These are phyloP conservation scores for Ophiognomonia clavigignenti-juglandacearum DNA, from an alignment of 2,329 filamentous ascomycete genomes.

Conservation along the genomic window DNA sequence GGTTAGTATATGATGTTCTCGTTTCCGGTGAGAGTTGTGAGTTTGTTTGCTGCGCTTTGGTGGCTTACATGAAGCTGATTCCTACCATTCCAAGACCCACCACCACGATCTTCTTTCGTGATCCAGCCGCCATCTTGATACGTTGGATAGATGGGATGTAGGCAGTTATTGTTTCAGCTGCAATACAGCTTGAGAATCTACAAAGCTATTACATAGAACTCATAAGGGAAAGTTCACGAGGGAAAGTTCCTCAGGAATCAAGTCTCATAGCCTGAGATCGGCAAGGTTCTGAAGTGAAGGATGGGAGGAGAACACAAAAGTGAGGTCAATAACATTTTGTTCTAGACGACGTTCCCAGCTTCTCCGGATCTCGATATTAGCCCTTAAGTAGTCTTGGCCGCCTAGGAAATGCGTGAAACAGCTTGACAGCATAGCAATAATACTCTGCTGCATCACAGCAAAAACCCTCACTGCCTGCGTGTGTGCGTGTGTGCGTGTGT, in stretches of 20 bases:
- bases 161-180: too few relatives aligned
- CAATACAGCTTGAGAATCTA: too few relatives aligned
- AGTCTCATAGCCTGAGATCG: neutral
- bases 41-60: neutral
- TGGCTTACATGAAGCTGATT: slow-evolving; percentile 75
- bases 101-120: slow-evolving; percentile 68
- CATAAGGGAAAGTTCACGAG: neutral
- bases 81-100: slow-evolving; percentile 91
- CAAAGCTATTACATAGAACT: neutral
- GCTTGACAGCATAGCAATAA: neutral
- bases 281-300: neutral
- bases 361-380: slow-evolving; percentile 1
- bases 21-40: neutral
- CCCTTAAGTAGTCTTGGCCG: neutral
- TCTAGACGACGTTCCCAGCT: slow-evolving; percentile 1
- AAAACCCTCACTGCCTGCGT: too few relatives aligned
- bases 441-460: too few relatives aligned
- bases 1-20: neutral
- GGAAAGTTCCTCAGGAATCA: too few relatives aligned
- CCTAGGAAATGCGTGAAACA: neutral
- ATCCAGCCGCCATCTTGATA: slow-evolving; percentile 35
- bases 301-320: neutral
- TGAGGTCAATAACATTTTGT: neutral
- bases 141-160: too few relatives aligned
- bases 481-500: too few relatives aligned